phyloP scores from a whole-genome alignment of 2,329 filamentous ascomycete genomes.

The Phialophora expanda region DNA sequence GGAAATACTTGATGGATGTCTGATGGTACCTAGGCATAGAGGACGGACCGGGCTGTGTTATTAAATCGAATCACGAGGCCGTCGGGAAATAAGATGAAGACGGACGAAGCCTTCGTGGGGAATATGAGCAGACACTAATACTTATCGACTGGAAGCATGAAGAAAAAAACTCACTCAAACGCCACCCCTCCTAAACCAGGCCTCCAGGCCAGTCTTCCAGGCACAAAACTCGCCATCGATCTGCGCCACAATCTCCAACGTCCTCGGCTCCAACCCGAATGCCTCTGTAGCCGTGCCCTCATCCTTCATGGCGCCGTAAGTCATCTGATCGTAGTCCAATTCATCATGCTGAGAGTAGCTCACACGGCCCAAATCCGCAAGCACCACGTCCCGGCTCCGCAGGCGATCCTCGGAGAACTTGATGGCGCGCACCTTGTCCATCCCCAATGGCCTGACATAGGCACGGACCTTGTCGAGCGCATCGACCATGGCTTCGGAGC shows the following conservation, averaged over 20 bases:
- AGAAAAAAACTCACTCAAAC: neutral
- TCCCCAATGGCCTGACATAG: slow-evolving; percentile 21
- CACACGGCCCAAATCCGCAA: slow-evolving; percentile 3
- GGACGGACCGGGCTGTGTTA: no score
- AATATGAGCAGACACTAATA: neutral
- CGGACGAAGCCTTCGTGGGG: no score
- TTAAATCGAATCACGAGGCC: no score
- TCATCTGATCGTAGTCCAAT: neutral
- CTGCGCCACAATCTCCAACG: slow-evolving; percentile 20
- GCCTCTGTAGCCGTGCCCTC: slow-evolving; percentile 1
- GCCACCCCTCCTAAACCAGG: slow-evolving; percentile 24
- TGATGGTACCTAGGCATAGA: neutral
- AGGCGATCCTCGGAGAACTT: slow-evolving; percentile 6
- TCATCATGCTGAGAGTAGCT: slow-evolving; percentile 15
- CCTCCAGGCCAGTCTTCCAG: slow-evolving; percentile 25
- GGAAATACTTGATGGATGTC: slow-evolving; percentile 16
- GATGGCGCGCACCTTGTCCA: slow-evolving; percentile 27
- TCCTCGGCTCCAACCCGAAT: slow-evolving; percentile 21
- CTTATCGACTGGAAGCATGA: neutral
- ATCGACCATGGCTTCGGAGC: slow-evolving; percentile 22
- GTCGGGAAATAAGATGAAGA: no score
- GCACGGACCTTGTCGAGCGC: slow-evolving; percentile 26
- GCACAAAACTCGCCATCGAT: slow-evolving; percentile 25
- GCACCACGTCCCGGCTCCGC: slow-evolving; percentile 2
- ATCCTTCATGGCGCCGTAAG: neutral